Evolutionary conservation across 2,329 filamentous ascomycete genomes (phyloP).

Genomic region (Bimuria novae-zelandiae): DNA sequence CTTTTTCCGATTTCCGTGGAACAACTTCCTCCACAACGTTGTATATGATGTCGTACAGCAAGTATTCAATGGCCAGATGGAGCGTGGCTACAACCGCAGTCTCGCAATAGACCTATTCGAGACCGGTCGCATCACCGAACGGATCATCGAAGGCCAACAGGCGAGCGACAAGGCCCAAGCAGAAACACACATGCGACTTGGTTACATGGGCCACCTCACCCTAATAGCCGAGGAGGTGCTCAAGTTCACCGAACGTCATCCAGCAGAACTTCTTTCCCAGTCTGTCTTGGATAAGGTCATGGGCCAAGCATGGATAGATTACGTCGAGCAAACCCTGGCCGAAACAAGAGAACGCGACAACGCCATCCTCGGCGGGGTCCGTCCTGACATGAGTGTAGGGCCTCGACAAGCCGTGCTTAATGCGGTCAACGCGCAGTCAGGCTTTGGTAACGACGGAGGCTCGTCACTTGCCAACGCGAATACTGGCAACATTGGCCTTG

Average conservation of each 20-base stretch:
- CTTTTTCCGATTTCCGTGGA: conserved; percentile 99
- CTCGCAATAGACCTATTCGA: conserved; percentile 93
- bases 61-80: conserved; percentile 98
- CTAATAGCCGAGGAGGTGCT: conserved; percentile 98
- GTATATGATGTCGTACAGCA: conserved; percentile 99
- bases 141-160: conserved; percentile 88
- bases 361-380: conserved; percentile 93
- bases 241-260: conserved; percentile 94
- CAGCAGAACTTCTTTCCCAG: conserved; percentile 83
- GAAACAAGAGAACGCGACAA: conserved; percentile 96
- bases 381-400: conserved; percentile 85
- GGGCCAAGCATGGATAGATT: conserved; percentile 88
- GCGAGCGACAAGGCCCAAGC: conserved; percentile 84
- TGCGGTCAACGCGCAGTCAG: conserved; percentile 60
- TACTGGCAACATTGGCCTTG: conserved; percentile 57
- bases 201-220: conserved; percentile 98
- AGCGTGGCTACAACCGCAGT: conserved; percentile 87
- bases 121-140: conserved; percentile 83
- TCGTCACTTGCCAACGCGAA: conserved; percentile 79
- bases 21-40: conserved; percentile 98
- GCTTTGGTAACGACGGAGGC: conserved; percentile 54
- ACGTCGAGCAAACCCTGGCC: conserved; percentile 89
- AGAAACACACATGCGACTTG: conserved; percentile 85
- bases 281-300: conserved; percentile 86
- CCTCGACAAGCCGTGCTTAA: conserved; percentile 72